phyloP scores from a whole-genome alignment of 352 stramenopile species.

The Globisporangium paddicum region DNA sequence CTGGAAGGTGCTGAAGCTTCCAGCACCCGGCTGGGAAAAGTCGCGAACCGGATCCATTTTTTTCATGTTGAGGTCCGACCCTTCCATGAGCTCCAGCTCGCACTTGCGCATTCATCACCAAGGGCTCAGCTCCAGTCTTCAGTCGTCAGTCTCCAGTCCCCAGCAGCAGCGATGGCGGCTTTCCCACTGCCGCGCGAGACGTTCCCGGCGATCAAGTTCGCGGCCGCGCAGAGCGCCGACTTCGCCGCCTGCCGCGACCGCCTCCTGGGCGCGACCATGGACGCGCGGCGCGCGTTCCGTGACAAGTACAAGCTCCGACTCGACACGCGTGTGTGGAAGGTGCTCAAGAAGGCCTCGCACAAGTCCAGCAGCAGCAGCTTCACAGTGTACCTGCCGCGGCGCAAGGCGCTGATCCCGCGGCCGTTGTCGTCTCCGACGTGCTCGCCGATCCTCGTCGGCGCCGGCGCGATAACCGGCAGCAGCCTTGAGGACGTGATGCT shows the following conservation, averaged over 20 bases:
- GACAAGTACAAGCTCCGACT: slow-evolving; percentile 19
- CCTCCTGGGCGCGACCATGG: slow-evolving; percentile 22
- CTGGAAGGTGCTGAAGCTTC: too few species aligned
- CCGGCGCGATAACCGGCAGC: slow-evolving; percentile 16
- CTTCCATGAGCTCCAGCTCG: neutral
- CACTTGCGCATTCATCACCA: neutral
- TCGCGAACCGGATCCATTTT: neutral
- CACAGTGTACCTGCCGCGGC: slow-evolving; percentile 15
- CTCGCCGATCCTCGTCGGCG: slow-evolving; percentile 31
- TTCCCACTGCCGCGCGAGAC: slow-evolving; percentile 20
- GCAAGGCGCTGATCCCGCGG: neutral
- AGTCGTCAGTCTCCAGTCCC: neutral
- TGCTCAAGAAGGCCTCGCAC: slow-evolving; percentile 12
- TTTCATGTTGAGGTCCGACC: neutral
- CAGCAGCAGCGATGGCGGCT: neutral
- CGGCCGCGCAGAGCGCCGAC: slow-evolving; percentile 17
- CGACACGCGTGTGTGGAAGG: slow-evolving; percentile 18
- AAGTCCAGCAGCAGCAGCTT: slow-evolving; percentile 1
- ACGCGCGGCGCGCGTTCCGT: slow-evolving; percentile 18
- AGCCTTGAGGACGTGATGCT: slow-evolving; percentile 29
- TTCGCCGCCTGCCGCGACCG: slow-evolving; percentile 21
- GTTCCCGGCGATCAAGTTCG: slow-evolving; percentile 28
- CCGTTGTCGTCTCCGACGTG: slow-evolving; percentile 15
- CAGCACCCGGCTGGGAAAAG: too few species aligned
- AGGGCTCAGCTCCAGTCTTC: neutral